phyloP scores from a whole-genome alignment of 1,284 basidiomycete genomes.

The Sphaerobolus stellatus region DNA sequence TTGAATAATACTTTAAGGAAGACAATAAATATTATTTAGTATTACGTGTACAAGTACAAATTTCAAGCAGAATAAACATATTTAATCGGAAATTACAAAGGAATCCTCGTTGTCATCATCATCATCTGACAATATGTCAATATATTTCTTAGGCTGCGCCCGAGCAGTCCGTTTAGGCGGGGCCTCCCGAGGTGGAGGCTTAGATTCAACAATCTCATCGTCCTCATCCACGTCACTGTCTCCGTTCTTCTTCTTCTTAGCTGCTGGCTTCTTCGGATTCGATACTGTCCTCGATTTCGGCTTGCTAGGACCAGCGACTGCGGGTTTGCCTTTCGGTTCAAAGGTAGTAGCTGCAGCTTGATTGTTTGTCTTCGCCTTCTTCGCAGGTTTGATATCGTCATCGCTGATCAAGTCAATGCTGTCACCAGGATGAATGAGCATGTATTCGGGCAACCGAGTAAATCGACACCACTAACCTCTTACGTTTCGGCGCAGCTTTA shows the following conservation, averaged over 20 bases:
- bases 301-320: constrained; percentile 34
- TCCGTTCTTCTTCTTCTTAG: constrained; percentile 20
- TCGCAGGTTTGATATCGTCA: constrained; percentile 42
- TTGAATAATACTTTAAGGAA: not conserved
- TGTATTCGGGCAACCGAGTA: constrained; percentile 11
- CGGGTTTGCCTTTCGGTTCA: constrained; percentile 32
- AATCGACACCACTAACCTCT: constrained; percentile 36
- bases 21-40: not conserved
- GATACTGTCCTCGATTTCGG: constrained; percentile 42
- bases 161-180: constrained; percentile 38
- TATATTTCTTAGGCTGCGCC: constrained; percentile 37
- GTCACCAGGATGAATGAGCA: constrained; percentile 31
- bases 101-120: constrained; percentile 20
- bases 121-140: constrained; percentile 38
- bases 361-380: constrained; percentile 33
- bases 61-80: not conserved
- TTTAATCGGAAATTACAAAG: constrained; percentile 8
- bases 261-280: constrained; percentile 14
- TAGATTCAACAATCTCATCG: constrained; percentile 15
- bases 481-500: constrained; percentile 40
- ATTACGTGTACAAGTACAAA: not conserved
- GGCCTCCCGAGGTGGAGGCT: constrained; percentile 27
- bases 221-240: constrained; percentile 26
- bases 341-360: constrained; percentile 54
- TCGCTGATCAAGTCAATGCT: constrained; percentile 47